Conservation (phyloP, 2,329 filamentous ascomycete species). For the Camptophora hylomeconis region DNA sequence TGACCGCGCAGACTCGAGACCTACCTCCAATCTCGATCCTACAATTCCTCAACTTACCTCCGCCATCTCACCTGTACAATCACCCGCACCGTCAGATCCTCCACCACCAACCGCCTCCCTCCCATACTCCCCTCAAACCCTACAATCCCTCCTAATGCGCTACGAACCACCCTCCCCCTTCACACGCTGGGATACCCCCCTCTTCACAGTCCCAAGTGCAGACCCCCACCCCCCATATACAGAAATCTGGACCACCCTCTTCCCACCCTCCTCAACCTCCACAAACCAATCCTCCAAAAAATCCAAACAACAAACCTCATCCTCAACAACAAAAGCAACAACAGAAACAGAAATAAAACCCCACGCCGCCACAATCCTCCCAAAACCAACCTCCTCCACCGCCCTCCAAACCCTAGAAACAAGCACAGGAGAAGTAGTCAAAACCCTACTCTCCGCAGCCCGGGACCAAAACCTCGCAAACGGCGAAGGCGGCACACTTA, state of each 20-base stretch:
- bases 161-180: slow-evolving; percentile 57
- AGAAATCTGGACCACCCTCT: slow-evolving; percentile 47
- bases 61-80: not conserved
- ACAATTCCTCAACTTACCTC: not conserved
- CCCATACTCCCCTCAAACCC: slow-evolving; percentile 41
- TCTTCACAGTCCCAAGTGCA: slow-evolving; percentile 48
- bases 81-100: slow-evolving; percentile 3
- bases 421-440: slow-evolving; percentile 15
- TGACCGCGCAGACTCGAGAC: slow-evolving; percentile 1
- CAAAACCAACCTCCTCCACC: slow-evolving; percentile 25
- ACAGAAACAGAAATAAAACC: not conserved
- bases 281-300: slow-evolving; percentile 13
- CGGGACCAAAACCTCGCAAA: slow-evolving; percentile 5
- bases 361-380: slow-evolving; percentile 31
- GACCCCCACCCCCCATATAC: slow-evolving; percentile 43
- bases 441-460: slow-evolving; percentile 9
- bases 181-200: slow-evolving; percentile 52
- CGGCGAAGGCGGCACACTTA: slow-evolving; percentile 8
- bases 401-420: slow-evolving; percentile 30
- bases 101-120: slow-evolving; percentile 19
- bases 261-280: slow-evolving; percentile 14
- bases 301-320: slow-evolving; percentile 12
- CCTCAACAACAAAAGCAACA: slow-evolving; percentile 7
- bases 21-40: not conserved
- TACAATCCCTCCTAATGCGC: slow-evolving; percentile 51